These are phyloP conservation scores for Cryphonectria parasitica DNA, from an alignment of 2,329 filamentous ascomycete species.

Conservation along the genomic window DNA sequence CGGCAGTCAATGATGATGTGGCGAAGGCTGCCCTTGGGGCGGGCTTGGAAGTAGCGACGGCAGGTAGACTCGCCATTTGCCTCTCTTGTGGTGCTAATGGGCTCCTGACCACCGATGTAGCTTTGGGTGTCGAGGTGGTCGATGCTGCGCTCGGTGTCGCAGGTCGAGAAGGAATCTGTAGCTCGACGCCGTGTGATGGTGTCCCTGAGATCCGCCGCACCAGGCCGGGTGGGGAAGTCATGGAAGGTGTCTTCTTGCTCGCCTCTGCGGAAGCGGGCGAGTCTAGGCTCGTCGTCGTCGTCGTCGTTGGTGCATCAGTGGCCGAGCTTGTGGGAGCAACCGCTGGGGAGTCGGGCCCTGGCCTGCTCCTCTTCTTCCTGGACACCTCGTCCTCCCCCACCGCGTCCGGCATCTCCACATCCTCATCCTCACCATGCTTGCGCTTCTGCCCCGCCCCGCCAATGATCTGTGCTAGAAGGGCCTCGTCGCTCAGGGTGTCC, in stretches of 20 bases:
- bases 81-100: conserved; percentile 42
- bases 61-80: not conserved
- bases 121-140: conserved; percentile 48
- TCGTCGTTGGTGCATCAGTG: not conserved
- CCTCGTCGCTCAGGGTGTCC: conserved; percentile 37
- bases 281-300: not conserved
- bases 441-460: conserved; percentile 34
- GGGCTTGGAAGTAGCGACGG: not conserved
- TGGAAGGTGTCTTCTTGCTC: conserved; percentile 28
- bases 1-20: conserved; percentile 18
- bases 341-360: conserved; percentile 36
- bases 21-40: conserved; percentile 22
- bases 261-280: conserved; percentile 8
- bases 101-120: conserved; percentile 42
- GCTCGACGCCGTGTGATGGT: conserved; percentile 59
- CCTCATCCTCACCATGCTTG: conserved; percentile 35
- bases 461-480: conserved; percentile 25
- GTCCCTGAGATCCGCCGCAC: conserved; percentile 55
- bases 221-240: conserved; percentile 47
- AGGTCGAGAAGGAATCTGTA: conserved; percentile 66
- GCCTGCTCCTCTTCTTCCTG: conserved; percentile 52
- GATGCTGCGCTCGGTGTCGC: conserved; percentile 57
- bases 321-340: conserved; percentile 4
- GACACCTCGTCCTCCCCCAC: conserved; percentile 37
- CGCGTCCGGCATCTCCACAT: conserved; percentile 40